Evolutionary conservation across 306 rosid species (phyloP).

Genomic region (Vachellia collinsii): DNA sequence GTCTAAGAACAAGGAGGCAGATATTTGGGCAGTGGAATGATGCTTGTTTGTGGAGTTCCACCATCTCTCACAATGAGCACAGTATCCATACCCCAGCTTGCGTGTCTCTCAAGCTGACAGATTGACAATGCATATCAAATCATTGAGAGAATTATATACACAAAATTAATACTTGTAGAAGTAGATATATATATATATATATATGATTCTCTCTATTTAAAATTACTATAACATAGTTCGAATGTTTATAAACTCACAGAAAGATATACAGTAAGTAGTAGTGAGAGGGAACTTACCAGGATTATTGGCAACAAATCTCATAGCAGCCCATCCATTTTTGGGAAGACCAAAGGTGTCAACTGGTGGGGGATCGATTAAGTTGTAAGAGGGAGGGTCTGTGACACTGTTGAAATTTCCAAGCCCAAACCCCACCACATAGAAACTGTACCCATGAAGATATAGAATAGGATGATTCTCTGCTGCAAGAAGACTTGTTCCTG

Average conservation of each 20-base stretch:
- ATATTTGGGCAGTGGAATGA: background rate
- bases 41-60: background rate
- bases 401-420: constrained; percentile 38
- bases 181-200: too few relatives aligned
- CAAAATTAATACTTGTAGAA: too few relatives aligned
- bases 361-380: constrained; percentile 49
- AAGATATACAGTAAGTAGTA: too few relatives aligned
- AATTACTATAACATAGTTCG: too few relatives aligned
- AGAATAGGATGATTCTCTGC: constrained; percentile 56
- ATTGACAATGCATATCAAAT: constrained; percentile 45
- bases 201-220: too few relatives aligned
- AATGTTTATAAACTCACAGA: too few relatives aligned
- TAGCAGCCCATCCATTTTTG: constrained; percentile 46
- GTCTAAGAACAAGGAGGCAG: background rate
- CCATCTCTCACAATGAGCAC: background rate
- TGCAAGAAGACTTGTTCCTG: constrained; percentile 29
- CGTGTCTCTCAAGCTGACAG: constrained; percentile 46
- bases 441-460: constrained; percentile 55
- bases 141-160: too few relatives aligned
- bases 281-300: constrained; percentile 33
- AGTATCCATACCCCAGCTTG: constrained; percentile 5
- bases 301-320: constrained; percentile 46
- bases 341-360: constrained; percentile 51
- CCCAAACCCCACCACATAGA: constrained; percentile 42
- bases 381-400: constrained; percentile 26